Evolutionary conservation across 2,329 filamentous ascomycete species (phyloP).

Genomic region (Colletotrichum truncatum): DNA sequence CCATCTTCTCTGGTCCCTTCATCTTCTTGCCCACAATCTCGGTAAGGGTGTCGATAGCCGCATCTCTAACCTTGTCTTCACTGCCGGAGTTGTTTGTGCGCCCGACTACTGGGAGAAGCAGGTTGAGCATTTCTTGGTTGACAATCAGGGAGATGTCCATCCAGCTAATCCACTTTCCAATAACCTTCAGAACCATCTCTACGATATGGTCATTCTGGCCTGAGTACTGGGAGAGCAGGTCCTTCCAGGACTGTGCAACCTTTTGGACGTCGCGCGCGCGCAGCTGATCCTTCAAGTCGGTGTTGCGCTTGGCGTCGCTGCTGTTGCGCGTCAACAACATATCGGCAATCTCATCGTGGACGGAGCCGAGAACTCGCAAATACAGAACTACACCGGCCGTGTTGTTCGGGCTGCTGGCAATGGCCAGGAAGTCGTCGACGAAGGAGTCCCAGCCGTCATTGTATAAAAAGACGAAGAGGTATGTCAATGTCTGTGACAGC

Average conservation of each 20-base stretch:
- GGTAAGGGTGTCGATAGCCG: slow-evolving; percentile 92
- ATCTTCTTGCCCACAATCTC: slow-evolving; percentile 99
- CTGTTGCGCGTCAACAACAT: slow-evolving; percentile 82
- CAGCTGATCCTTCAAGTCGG: slow-evolving; percentile 89
- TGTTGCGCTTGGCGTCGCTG: slow-evolving; percentile 85
- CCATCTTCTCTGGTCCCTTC: slow-evolving; percentile 91
- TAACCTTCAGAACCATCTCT: slow-evolving; percentile 89
- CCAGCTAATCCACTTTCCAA: slow-evolving; percentile 99
- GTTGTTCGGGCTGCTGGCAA: slow-evolving; percentile 73
- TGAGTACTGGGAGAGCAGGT: slow-evolving; percentile 83
- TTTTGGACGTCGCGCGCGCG: slow-evolving; percentile 88
- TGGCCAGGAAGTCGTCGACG: slow-evolving; percentile 85
- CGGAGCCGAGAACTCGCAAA: slow-evolving; percentile 84
- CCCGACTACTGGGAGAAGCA: slow-evolving; percentile 88
- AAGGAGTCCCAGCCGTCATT: slow-evolving; percentile 87
- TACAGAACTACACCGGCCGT: slow-evolving; percentile 82
- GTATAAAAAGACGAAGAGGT: slow-evolving; percentile 90
- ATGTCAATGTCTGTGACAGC: slow-evolving; percentile 93
- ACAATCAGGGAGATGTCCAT: slow-evolving; percentile 95
- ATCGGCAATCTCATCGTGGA: slow-evolving; percentile 98
- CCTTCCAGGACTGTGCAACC: slow-evolving; percentile 90
- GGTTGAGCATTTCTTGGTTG: slow-evolving; percentile 85
- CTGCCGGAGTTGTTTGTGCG: slow-evolving; percentile 69
- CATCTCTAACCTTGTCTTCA: slow-evolving; percentile 85
- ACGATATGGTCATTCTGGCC: slow-evolving; percentile 76